Base-by-base conservation (phyloP, 2,329 filamentous ascomycete species). In the Tolypocladium nubicola region DNA sequence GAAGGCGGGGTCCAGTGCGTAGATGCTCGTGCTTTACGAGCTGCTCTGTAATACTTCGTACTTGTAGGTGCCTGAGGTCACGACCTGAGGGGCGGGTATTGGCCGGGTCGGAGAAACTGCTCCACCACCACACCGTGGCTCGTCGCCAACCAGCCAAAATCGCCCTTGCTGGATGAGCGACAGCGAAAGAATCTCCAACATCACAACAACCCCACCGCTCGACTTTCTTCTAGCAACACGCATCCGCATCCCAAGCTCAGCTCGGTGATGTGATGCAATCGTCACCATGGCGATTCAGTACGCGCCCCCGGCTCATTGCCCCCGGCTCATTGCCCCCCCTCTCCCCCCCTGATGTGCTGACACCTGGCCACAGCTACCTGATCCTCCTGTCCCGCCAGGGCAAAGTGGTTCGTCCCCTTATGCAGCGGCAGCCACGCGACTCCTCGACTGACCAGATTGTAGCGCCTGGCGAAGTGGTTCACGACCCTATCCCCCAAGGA, bases 381-480 rank as follows among this genome's bases (percentile, higher is more conserved):
- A 97, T 99, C 74, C 85, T 99, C 73, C 87, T 99, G 66, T 97
- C 93, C 63, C 86, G 94, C 69, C 94, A 99, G 81, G 94, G 94
- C 79, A 99, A 99, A 88, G 94, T 99, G 77, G 93, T 99, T 82
- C 68, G 91, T 81, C 54, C 54, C 61, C 66, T 62, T 19, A 26
- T 41, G 8, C 11, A 11, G n/a, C 30, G 26, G 16, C 10, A 21
- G 26, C 41, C 19, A 19, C 10, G 38, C 14, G 38, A 43, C n/a
- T 21, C 43, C 19, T 45, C 21, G 38, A 35, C 59, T 63, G 54
- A 63, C 57, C 8, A 54, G 14, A 52, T 53, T 63, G 59, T 62
- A 99, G 94, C 92, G 94, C 71, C 87, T 99, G 57, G 94, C 94
- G 65, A 99, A 99, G 79, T 99, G 94, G 94, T 99, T 99, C 77